Percentiles rank a stretch among this genome's conserved stretches.
Evolutionary conservation across 208 protist species (phyloP).

Genomic region (Kentomonas sorsogonicus): DNA sequence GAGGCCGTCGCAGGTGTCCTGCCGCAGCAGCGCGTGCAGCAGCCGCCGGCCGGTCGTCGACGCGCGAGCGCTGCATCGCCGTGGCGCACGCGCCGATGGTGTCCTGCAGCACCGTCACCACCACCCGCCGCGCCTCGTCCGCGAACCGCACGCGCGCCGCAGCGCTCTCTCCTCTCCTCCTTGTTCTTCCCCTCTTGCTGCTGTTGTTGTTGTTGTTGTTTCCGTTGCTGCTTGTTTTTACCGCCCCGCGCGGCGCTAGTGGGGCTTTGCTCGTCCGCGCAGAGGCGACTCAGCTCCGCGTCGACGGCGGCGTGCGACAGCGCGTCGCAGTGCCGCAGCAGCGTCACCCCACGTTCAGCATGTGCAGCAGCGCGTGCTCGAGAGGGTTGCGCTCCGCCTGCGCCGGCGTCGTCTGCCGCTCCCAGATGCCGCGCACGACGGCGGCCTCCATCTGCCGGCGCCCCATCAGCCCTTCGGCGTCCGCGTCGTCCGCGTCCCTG

Average conservation of each 20-base stretch:
- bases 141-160: conserved; percentile 32
- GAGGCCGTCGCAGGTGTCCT: background rate
- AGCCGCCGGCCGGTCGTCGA: background rate
- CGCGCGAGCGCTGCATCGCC: conserved; percentile 18
- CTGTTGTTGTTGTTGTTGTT: conserved; percentile 1
- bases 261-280: too few relatives aligned
- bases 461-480: too few relatives aligned
- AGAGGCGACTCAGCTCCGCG: too few relatives aligned
- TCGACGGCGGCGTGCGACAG: conserved; percentile 57
- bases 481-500: too few relatives aligned
- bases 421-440: background rate
- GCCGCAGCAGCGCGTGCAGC: background rate
- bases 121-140: conserved; percentile 53
- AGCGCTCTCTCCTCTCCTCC: background rate
- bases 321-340: conserved; percentile 48
- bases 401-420: conserved; percentile 38
- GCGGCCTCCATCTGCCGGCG: background rate
- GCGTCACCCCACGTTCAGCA: conserved; percentile 51
- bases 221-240: conserved; percentile 10
- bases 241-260: conserved; percentile 9
- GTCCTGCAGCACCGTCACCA: conserved; percentile 46
- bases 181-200: too few relatives aligned
- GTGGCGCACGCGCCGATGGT: conserved; percentile 11
- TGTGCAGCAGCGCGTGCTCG: conserved; percentile 59
- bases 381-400: conserved; percentile 48